phyloP scores from a whole-genome alignment of 441 rosid species.

The Geranium incanum region DNA sequence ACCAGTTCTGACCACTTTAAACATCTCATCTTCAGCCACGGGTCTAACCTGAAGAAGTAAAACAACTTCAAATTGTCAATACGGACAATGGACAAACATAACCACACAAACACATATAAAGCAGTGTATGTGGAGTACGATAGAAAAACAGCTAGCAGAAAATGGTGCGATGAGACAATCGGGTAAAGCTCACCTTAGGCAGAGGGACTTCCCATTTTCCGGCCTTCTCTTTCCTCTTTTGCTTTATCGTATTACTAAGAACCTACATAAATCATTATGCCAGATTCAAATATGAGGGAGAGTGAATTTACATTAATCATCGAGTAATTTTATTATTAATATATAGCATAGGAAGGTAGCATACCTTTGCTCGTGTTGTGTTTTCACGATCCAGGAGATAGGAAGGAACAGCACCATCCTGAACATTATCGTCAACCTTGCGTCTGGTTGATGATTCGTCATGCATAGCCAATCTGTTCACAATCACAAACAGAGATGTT shows the following conservation, averaged over 20 bases:
- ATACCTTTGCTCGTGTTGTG: conserved; percentile 75
- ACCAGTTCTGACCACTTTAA: conserved; percentile 22
- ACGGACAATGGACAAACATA: neutral
- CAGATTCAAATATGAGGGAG: conserved; percentile 4
- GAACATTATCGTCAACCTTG: conserved; percentile 74
- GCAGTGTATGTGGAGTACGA: too few relatives aligned
- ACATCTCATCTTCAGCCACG: conserved; percentile 28
- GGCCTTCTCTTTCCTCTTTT: conserved; percentile 93
- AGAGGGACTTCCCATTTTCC: conserved; percentile 98
- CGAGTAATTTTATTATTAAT: neutral
- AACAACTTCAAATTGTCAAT: neutral
- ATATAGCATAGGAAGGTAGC: neutral
- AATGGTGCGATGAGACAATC: neutral
- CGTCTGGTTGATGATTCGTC: conserved; percentile 77
- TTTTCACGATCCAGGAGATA: conserved; percentile 85
- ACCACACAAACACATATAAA: neutral
- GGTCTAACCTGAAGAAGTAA: conserved; percentile 22
- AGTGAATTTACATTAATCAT: neutral
- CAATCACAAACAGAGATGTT: neutral
- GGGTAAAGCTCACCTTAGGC: conserved; percentile 49
- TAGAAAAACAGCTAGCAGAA: neutral
- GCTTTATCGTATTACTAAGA: conserved; percentile 85
- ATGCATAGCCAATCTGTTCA: conserved; percentile 68
- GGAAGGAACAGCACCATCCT: conserved; percentile 88
- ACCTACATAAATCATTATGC: conserved; percentile 32